Percentiles rank a stretch among this genome's conserved stretches.
These are phyloP conservation scores for Syncephalastrum sp. DNA, from an alignment of 371 early-diverging fungal species.

Conservation along the genomic window DNA sequence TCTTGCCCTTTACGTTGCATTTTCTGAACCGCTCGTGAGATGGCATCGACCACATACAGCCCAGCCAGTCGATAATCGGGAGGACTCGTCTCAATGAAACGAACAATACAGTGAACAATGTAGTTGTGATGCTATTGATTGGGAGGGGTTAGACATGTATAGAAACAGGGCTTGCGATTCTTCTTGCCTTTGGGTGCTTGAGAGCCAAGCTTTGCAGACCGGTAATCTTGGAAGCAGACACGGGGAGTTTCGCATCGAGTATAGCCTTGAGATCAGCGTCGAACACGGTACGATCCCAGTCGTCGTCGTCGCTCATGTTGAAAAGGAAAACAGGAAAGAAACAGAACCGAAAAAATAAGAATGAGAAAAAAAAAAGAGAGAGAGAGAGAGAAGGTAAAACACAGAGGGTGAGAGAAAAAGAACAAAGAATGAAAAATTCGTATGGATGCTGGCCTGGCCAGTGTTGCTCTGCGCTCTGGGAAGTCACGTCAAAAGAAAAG, in stretches of 20 bases:
- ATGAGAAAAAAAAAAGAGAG: too few relatives aligned
- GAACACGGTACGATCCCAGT: conserved; percentile 53
- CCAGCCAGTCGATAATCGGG: conserved; percentile 65
- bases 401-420: too few relatives aligned
- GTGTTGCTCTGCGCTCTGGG: too few relatives aligned
- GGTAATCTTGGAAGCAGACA: conserved; percentile 66
- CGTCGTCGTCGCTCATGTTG: too few relatives aligned
- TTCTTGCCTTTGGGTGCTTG: conserved; percentile 54
- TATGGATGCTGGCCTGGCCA: too few relatives aligned
- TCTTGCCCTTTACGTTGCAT: conserved; percentile 35
- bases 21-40: conserved; percentile 52
- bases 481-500: too few relatives aligned
- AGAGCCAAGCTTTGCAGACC: conserved; percentile 52
- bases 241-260: conserved; percentile 51
- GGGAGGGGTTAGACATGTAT: neutral
- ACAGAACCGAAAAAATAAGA: too few relatives aligned
- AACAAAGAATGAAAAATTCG: too few relatives aligned
- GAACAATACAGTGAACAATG: conserved; percentile 48
- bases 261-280: conserved; percentile 59
- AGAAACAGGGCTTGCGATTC: neutral
- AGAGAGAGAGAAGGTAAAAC: too few relatives aligned
- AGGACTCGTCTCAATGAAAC: conserved; percentile 56
- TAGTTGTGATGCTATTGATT: conserved; percentile 53
- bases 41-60: conserved; percentile 70
- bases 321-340: too few relatives aligned